Percentiles rank a stretch among this genome's conserved stretches.
Evolutionary conservation across 1,139 yeast genomes (phyloP).

Genomic region (Suhomyces bolitotheri): DNA sequence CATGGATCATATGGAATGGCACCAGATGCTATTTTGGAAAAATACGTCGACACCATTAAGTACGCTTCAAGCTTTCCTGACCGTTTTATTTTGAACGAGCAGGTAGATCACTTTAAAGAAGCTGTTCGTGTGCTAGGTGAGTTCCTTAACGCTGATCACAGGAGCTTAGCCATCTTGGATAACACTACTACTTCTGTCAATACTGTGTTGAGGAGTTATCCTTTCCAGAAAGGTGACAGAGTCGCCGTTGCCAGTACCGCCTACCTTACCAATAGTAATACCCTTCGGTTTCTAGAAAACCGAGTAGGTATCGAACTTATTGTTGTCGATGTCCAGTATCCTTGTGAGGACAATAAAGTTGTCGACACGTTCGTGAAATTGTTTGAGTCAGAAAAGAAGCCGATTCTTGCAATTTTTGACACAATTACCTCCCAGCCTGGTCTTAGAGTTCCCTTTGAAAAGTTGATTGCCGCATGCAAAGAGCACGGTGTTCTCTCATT

Average conservation of each 20-base stretch:
- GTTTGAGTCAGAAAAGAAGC: constrained; percentile 21
- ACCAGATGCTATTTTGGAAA: constrained; percentile 42
- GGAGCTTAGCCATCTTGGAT: constrained; percentile 48
- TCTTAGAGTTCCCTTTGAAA: constrained; percentile 55
- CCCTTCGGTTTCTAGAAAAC: constrained; percentile 48
- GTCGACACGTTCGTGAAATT: constrained; percentile 39
- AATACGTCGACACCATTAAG: constrained; percentile 24
- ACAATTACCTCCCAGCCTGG: constrained; percentile 68
- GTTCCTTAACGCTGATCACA: constrained; percentile 45
- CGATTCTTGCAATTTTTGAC: constrained; percentile 56
- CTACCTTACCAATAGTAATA: constrained; percentile 59
- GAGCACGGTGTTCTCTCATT: constrained; percentile 52
- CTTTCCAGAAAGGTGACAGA: constrained; percentile 56
- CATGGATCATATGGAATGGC: constrained; percentile 58
- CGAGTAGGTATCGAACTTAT: constrained; percentile 45
- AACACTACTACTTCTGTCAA: constrained; percentile 69
- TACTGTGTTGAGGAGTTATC: constrained; percentile 55
- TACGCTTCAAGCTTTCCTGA: constrained; percentile 45
- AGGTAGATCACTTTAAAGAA: constrained; percentile 25
- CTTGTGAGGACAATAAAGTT: constrained; percentile 50
- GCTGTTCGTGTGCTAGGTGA: constrained; percentile 37
- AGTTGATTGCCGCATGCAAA: constrained; percentile 48
- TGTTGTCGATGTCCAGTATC: constrained; percentile 49
- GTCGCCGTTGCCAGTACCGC: constrained; percentile 53
- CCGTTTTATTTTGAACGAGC: constrained; percentile 28